Evolutionary conservation across 805 yeast genomes (phyloP), one percentile per base, ranked within the genome.

Genomic region (Debaryomyces hansenii): DNA sequence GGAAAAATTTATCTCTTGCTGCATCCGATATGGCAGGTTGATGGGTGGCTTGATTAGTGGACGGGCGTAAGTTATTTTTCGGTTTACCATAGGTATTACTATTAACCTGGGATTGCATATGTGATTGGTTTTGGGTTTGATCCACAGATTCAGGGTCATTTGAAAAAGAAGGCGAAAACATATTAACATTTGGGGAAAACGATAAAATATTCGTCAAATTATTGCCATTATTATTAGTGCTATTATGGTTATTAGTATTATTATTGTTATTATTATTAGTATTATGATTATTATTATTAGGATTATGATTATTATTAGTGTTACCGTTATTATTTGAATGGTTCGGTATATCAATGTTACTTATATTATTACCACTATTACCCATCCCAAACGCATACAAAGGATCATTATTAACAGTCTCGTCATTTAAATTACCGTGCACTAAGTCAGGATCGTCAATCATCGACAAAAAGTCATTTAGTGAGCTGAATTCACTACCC

Each of bases 1-100:
- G 69, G 69, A 92, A 91, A 67, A 92, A 92, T 64, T 90, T 90
- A 62, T 91, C 97, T 52, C 90, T 78, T 1, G 97, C 96, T 2
- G 94, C 83, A 46, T 87, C 92, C 0, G 84, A 79, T 4, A 80
- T 74, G 34, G 70, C 67, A 1, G 78, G 78, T 42, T 66, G 71
- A 48, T 63, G 66, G 27, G 39, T 18, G 2, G 38, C n/a, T 15
- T 39, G 33, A 12, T 28, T 21, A 20, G 29, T 15, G 11, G 20
- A 24, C 4, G 27, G 10, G 4, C 4, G 7, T 24, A 24, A 24
- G 10, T 24, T 24, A 24, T 9, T 24, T 9, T 24, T 24, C 2
- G 27, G 10, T 24, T 24, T 24, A 24, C 27, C 27, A 24, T 24
- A 24, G 5, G 10, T 5, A 24, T 24, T 24, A 24, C 10, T 24